These are phyloP conservation scores for Asterophora lycoperdoides DNA, from an alignment of 768 basidiomycete species.

Conservation along the genomic window DNA sequence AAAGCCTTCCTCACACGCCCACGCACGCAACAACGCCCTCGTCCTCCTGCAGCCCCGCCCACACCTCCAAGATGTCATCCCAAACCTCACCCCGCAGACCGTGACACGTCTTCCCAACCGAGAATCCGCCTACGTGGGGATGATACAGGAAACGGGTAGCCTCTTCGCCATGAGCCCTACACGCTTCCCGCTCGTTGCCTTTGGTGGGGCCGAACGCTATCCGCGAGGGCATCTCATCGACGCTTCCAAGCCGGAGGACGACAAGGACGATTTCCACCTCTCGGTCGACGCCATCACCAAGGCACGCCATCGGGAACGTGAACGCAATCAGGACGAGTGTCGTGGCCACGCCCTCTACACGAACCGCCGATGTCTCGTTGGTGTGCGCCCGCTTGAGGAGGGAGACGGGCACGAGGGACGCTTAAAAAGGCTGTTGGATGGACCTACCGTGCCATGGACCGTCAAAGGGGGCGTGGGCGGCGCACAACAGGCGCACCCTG, in stretches of 20 bases:
- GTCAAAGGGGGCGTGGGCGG: neutral
- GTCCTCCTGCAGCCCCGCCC: constrained; percentile 86
- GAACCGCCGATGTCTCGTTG: constrained; percentile 60
- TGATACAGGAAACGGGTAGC: constrained; percentile 65
- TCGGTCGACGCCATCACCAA: constrained; percentile 43
- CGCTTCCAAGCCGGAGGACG: constrained; percentile 13
- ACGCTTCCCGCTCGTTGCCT: constrained; percentile 78
- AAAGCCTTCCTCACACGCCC: constrained; percentile 15
- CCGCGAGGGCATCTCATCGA: constrained; percentile 22
- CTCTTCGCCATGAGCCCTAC: constrained; percentile 84
- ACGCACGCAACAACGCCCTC: constrained; percentile 46
- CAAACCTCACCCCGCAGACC: constrained; percentile 40
- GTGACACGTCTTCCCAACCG: constrained; percentile 37
- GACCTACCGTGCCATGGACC: constrained; percentile 32
- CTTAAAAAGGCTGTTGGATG: constrained; percentile 55
- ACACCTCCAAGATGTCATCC: constrained; percentile 67
- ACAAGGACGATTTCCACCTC: constrained; percentile 31
- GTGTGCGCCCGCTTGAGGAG: constrained; percentile 52
- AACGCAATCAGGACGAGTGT: constrained; percentile 8
- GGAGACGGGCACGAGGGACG: constrained; percentile 43
- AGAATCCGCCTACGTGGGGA: constrained; percentile 76
- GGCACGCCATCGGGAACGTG: constrained; percentile 31
- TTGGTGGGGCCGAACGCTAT: constrained; percentile 36
- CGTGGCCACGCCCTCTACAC: constrained; percentile 10
- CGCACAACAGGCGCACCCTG: constrained; percentile 7